Evolutionary conservation across 1,139 yeast species (phyloP).

Genomic region (Geotrichum citri-aurantii): DNA sequence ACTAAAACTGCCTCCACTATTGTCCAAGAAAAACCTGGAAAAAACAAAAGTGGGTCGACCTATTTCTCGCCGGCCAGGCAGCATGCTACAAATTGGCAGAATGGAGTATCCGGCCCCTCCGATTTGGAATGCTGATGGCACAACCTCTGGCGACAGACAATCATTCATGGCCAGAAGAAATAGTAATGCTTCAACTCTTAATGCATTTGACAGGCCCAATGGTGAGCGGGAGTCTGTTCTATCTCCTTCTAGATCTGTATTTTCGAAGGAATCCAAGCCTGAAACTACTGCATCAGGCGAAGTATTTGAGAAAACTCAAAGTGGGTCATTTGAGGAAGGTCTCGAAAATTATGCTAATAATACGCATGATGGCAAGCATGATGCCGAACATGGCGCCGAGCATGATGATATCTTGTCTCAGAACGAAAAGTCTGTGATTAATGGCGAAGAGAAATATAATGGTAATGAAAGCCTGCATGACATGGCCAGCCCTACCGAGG

Average conservation of each 20-base stretch:
- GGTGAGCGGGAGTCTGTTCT: neutral
- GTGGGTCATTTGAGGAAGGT: neutral
- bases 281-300: neutral
- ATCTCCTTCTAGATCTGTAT: neutral
- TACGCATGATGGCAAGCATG: slow-evolving; percentile 1
- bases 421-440: neutral
- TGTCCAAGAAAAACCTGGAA: slow-evolving; percentile 22
- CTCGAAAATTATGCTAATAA: slow-evolving; percentile 1
- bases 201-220: neutral
- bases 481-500: neutral
- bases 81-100: slow-evolving; percentile 15
- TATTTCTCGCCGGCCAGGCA: slow-evolving; percentile 4
- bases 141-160: slow-evolving; percentile 5
- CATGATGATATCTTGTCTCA: neutral
- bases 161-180: slow-evolving; percentile 4
- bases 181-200: slow-evolving; percentile 9
- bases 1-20: slow-evolving; percentile 26
- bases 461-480: neutral
- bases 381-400: neutral
- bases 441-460: neutral
- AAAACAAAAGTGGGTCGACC: slow-evolving; percentile 10
- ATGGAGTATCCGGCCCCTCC: slow-evolving; percentile 18
- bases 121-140: slow-evolving; percentile 16
- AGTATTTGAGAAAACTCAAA: neutral
- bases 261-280: neutral